phyloP scores from a whole-genome alignment of 768 basidiomycete species.

The Sporobolomyces pararoseus region DNA sequence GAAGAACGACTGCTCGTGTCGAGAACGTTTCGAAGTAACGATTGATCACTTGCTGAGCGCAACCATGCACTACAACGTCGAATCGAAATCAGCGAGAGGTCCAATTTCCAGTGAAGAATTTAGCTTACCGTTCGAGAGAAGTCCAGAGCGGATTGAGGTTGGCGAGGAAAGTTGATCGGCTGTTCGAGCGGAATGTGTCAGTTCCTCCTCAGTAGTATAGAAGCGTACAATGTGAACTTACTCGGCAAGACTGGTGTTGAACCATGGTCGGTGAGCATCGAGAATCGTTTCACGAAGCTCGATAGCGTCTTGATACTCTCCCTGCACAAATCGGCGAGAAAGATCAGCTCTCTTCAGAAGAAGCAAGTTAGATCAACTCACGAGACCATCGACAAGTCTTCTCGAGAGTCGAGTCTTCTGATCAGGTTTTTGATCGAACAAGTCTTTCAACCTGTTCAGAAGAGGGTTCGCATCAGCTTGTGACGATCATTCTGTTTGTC shows the following conservation, averaged over 20 bases:
- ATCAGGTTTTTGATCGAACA: slow-evolving; percentile 17
- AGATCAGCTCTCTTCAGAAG: background rate
- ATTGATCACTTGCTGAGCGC: slow-evolving; percentile 3
- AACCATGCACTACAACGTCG: background rate
- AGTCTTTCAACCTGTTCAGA: slow-evolving; percentile 1
- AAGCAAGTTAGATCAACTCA: background rate
- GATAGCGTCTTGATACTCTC: slow-evolving; percentile 31
- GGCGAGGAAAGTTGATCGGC: slow-evolving; percentile 8
- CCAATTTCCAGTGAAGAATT: background rate
- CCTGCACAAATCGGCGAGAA: slow-evolving; percentile 7
- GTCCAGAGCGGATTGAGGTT: slow-evolving; percentile 26
- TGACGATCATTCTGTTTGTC: too few species aligned
- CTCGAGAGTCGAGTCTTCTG: slow-evolving; percentile 20
- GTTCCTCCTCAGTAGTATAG: too few species aligned
- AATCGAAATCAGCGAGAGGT: background rate
- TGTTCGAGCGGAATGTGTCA: background rate
- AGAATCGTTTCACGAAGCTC: slow-evolving; percentile 28
- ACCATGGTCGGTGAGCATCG: slow-evolving; percentile 21
- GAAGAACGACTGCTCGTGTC: background rate
- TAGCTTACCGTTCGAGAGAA: slow-evolving; percentile 24
- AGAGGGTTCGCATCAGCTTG: too few species aligned
- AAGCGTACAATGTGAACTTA: background rate
- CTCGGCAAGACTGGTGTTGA: slow-evolving; percentile 19
- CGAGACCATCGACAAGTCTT: slow-evolving; percentile 21
- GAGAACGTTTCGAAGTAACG: slow-evolving; percentile 8